A percentile compares a stretch with the other conserved stretches of the same genome.
Evolutionary conservation across 352 stramenopile species (phyloP).

Genomic region (Globisporangium nodosum): DNA sequence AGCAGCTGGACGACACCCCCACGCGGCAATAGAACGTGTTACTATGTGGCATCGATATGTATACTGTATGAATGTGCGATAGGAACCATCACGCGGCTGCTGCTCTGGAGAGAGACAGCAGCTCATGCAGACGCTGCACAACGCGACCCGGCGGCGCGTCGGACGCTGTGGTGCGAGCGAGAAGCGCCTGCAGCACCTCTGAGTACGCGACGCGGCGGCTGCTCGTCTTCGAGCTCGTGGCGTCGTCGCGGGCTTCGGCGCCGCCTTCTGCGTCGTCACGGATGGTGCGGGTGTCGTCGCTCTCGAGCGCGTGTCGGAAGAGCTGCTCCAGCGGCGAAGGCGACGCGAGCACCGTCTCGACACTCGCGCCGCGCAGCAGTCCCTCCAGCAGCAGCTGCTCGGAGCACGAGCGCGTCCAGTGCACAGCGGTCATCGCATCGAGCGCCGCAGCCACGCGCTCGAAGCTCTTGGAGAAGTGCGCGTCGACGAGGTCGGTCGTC

Average conservation of each 20-base stretch:
- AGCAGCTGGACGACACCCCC: not conserved
- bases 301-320: not conserved
- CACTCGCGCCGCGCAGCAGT: slow-evolving; percentile 15
- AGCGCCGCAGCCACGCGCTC: slow-evolving; percentile 15
- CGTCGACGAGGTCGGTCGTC: slow-evolving; percentile 21
- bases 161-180: not conserved
- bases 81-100: not conserved
- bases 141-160: not conserved
- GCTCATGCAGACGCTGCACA: slow-evolving; percentile 1
- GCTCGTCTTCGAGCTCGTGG: not conserved
- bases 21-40: not conserved
- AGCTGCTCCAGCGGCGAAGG: not conserved
- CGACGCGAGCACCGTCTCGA: slow-evolving; percentile 2
- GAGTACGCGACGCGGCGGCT: not conserved
- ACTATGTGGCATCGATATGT: too few relatives aligned
- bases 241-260: not conserved
- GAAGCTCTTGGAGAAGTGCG: slow-evolving; percentile 25
- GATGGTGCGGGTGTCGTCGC: too few relatives aligned
- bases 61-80: not conserved
- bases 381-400: slow-evolving; percentile 25
- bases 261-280: not conserved
- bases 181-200: slow-evolving; percentile 2
- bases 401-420: slow-evolving; percentile 27
- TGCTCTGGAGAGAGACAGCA: not conserved
- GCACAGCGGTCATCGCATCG: slow-evolving; percentile 19